These are phyloP conservation scores for Coniochaeta ligniaria DNA, from an alignment of 2,329 filamentous ascomycete genomes.

Conservation along the genomic window DNA sequence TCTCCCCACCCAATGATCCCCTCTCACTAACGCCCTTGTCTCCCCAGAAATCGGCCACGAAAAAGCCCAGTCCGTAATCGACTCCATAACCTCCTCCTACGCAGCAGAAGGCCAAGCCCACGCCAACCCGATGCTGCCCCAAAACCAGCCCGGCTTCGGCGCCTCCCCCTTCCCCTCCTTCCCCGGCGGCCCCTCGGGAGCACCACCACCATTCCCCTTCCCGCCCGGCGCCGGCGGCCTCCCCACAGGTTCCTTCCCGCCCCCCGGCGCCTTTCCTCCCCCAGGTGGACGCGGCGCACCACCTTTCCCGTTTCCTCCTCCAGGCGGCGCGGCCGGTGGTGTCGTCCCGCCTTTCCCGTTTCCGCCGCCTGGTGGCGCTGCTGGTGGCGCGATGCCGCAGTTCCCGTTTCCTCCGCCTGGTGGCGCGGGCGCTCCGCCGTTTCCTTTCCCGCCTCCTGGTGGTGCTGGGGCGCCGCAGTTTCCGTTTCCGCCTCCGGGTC, in stretches of 20 bases:
- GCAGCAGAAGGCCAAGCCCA: slow-evolving; percentile 85
- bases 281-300: slow-evolving; percentile 19
- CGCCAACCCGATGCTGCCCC: slow-evolving; percentile 75
- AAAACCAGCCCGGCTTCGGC: slow-evolving; percentile 57
- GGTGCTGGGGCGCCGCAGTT: slow-evolving; percentile 4
- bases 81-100: slow-evolving; percentile 94
- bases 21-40: slow-evolving; percentile 5
- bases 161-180: slow-evolving; percentile 39
- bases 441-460: slow-evolving; percentile 7
- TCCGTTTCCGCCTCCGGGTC: slow-evolving; percentile 1
- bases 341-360: slow-evolving; percentile 16
- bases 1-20: not conserved
- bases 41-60: slow-evolving; percentile 89
- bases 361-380: not conserved
- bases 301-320: slow-evolving; percentile 18
- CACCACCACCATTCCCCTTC: slow-evolving; percentile 46
- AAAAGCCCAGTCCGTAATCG: slow-evolving; percentile 96
- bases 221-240: slow-evolving; percentile 30
- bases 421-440: slow-evolving; percentile 18
- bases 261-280: slow-evolving; percentile 34
- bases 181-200: not conserved
- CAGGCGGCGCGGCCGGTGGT: slow-evolving; percentile 20
- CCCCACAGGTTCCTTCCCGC: slow-evolving; percentile 20
- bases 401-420: slow-evolving; percentile 2
- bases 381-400: slow-evolving; percentile 1